Base-by-base conservation (phyloP, 2,329 filamentous ascomycete genomes). In the Simplicillium aogashimaense region DNA sequence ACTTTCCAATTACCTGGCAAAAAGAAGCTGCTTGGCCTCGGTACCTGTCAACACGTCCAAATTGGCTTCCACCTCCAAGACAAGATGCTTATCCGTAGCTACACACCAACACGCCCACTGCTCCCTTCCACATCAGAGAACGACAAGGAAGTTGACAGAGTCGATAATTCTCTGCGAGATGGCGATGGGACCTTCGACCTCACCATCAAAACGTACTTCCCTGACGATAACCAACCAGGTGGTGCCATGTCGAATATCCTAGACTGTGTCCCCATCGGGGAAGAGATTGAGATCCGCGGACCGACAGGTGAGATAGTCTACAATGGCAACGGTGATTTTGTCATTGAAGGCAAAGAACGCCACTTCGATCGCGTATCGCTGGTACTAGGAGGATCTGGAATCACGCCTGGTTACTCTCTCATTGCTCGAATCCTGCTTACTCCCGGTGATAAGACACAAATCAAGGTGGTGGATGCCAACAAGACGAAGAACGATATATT, bases 401-500 rank as follows among this genome's bases (percentile, higher is more conserved):
- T 74, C 12, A 74, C 70, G 0, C 69, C 70, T 0, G 70, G 69
- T 1, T 76, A 70, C 29, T 33, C 39, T 15, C 34, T 75, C 2
- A 61, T 74, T 18, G 63, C 61, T 1, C 59, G 64, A 2, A 62
- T 71, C 5, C 44, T 69, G 13, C 45, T 53, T 8, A 50, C 46
- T 0, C 34, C 51, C 2, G 51, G 50, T 6, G 64, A 69, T 29
- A 43, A 51, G 37, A 66, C 61, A 0, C 43, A 65, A 35, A 52
- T 70, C 7, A 49, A 58, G 3, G 60, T 69, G 1, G 52, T 73
- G 3, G 66, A 74, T 44, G 70, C 65, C 2, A 74, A 72, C 43
- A 83, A 84, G 46, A 71, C 67, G 0, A 76, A 82, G 40, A 59
- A 67, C 30, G 83, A 86, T 50, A 61, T 84, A 2, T 42, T 61